A percentile compares a stretch with the other conserved stretches of the same genome.
Evolutionary conservation across 305 asterid species (phyloP).

Genomic region (Fraxinus baroniana): DNA sequence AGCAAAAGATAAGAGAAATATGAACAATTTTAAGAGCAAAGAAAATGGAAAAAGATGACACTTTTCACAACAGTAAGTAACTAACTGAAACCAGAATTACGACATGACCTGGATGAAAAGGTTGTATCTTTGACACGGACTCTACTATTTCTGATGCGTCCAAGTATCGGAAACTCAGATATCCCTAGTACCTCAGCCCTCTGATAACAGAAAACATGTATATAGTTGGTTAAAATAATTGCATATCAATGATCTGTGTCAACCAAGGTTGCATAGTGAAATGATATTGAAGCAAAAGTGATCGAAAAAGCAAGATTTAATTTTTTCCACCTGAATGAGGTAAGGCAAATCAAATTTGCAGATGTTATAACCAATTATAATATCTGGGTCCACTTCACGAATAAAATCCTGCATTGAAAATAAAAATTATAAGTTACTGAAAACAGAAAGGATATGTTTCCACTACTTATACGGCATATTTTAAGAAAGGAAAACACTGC

Average conservation of each 20-base stretch:
- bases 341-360: conserved; percentile 98
- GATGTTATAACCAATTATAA: conserved; percentile 94
- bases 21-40: conserved; percentile 8
- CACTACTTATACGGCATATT: background rate
- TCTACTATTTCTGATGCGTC: conserved; percentile 88
- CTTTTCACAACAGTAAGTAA: background rate
- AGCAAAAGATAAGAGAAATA: conserved; percentile 18
- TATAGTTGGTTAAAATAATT: conserved; percentile 11
- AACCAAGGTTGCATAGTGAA: conserved; percentile 15
- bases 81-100: conserved; percentile 21
- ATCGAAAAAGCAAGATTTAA: conserved; percentile 4
- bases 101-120: conserved; percentile 82
- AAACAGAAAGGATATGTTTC: background rate
- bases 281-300: background rate
- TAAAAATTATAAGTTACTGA: background rate
- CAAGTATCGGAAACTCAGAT: conserved; percentile 87
- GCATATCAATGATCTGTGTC: conserved; percentile 12
- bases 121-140: conserved; percentile 83
- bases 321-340: conserved; percentile 75
- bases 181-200: conserved; percentile 85
- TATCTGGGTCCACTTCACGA: conserved; percentile 97
- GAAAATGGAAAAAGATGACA: background rate
- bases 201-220: conserved; percentile 39
- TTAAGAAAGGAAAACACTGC: conserved; percentile 17
- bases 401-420: conserved; percentile 65